These are phyloP conservation scores for Plenodomus lindquistii DNA, from an alignment of 2,329 filamentous ascomycete species.

Conservation along the genomic window DNA sequence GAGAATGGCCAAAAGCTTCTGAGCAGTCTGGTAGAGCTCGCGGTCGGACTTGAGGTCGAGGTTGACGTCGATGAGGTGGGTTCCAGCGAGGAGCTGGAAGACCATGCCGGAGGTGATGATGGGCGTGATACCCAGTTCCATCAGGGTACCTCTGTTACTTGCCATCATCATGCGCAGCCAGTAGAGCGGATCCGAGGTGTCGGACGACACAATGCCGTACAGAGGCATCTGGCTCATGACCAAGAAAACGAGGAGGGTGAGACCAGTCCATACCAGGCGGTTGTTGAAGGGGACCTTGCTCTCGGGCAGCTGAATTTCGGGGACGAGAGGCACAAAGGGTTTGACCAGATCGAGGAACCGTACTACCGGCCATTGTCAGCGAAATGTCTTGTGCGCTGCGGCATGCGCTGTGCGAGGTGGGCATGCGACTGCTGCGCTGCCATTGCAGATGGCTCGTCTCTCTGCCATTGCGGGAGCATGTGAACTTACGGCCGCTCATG, in stretches of 20 bases:
- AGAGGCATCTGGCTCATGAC: slow-evolving; percentile 98
- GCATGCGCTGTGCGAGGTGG: slow-evolving; percentile 12
- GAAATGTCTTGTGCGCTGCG: slow-evolving; percentile 1
- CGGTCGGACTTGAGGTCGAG: slow-evolving; percentile 99
- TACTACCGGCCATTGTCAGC: slow-evolving; percentile 61
- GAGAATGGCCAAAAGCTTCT: slow-evolving; percentile 91
- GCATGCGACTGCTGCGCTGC: slow-evolving; percentile 10
- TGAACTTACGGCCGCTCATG: slow-evolving; percentile 64
- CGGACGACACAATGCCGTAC: slow-evolving; percentile 97
- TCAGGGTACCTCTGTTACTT: slow-evolving; percentile 94
- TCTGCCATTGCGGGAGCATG: slow-evolving; percentile 26
- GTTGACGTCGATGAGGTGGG: slow-evolving; percentile 99
- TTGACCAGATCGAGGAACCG: slow-evolving; percentile 99
- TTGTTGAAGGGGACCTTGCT: slow-evolving; percentile 99
- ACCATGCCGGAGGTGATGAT: slow-evolving; percentile 99
- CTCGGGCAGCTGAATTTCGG: slow-evolving; percentile 85
- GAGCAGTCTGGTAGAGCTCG: slow-evolving; percentile 98
- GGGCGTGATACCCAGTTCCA: slow-evolving; percentile 94
- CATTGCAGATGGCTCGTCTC: no score
- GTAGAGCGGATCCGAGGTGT: slow-evolving; percentile 95
- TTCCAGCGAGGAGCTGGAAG: slow-evolving; percentile 99
- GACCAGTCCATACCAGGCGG: slow-evolving; percentile 57
- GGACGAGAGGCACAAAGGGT: slow-evolving; percentile 98
- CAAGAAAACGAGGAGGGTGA: slow-evolving; percentile 95
- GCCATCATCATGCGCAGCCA: slow-evolving; percentile 99